Percentiles rank a stretch among this genome's conserved stretches.
Evolutionary conservation across 148 eudicot genomes (phyloP).

Genomic region (Silene conica): DNA sequence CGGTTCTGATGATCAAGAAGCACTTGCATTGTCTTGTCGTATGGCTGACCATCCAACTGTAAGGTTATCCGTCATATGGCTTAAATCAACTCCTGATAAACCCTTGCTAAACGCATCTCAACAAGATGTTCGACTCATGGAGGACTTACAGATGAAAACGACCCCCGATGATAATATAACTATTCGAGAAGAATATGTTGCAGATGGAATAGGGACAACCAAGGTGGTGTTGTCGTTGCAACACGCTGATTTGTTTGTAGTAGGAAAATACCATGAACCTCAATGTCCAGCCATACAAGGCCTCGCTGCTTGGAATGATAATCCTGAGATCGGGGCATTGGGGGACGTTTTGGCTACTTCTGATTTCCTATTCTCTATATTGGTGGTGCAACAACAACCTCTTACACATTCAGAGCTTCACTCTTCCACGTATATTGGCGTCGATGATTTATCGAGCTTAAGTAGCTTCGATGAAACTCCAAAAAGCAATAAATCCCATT

Average conservation of each 20-base stretch:
- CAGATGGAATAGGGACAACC: conserved; percentile 34
- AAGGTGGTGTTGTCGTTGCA: conserved; percentile 21
- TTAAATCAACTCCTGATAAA: conserved; percentile 12
- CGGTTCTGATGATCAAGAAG: conserved; percentile 40
- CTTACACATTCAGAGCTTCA: neutral
- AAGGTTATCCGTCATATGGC: conserved; percentile 27
- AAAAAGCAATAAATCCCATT: conserved; percentile 9
- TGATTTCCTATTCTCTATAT: conserved; percentile 24
- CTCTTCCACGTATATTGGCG: conserved; percentile 6
- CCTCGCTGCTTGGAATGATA: conserved; percentile 29
- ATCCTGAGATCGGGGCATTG: conserved; percentile 30
- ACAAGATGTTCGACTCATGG: conserved; percentile 26
- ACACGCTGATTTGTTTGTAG: conserved; percentile 27
- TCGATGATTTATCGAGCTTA: conserved; percentile 11
- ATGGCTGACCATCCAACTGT: conserved; percentile 28
- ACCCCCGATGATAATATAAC: conserved; percentile 19
- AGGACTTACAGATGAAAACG: conserved; percentile 22
- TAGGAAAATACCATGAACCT: conserved; percentile 40
- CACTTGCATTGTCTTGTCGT: conserved; percentile 25
- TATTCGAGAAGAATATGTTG: conserved; percentile 14
- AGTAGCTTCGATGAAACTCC: conserved; percentile 11
- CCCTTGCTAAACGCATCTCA: neutral
- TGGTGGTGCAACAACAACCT: conserved; percentile 36
- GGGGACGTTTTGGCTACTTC: conserved; percentile 30
- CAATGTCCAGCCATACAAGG: conserved; percentile 29